These are phyloP conservation scores for Glarea lozoyensis DNA, from an alignment of 495 filamentous ascomycete species.

Conservation along the genomic window DNA sequence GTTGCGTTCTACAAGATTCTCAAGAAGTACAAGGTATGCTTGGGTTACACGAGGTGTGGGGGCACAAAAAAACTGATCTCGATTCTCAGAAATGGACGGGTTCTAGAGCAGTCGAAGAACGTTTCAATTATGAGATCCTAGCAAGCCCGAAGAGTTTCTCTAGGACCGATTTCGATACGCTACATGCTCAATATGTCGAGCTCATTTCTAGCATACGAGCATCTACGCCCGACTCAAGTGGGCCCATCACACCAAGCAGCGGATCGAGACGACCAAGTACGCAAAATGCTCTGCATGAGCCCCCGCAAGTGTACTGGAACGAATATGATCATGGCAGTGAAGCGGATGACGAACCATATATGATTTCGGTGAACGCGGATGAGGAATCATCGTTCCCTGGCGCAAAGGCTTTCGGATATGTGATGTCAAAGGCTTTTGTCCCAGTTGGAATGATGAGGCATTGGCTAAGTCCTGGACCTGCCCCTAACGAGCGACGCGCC, in stretches of 20 bases:
- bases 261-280: constrained; percentile 18
- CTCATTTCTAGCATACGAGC: constrained; percentile 41
- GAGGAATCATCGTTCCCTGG: constrained; percentile 37
- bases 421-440: constrained; percentile 26
- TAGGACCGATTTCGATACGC: constrained; percentile 41
- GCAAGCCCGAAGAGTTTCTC: constrained; percentile 54
- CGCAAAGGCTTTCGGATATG: constrained; percentile 28
- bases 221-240: constrained; percentile 11
- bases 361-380: constrained; percentile 49
- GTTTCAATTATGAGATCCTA: constrained; percentile 49
- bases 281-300: background rate
- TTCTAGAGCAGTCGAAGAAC: constrained; percentile 44
- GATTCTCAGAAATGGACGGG: constrained; percentile 55
- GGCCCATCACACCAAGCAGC: constrained; percentile 6
- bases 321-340: constrained; percentile 59
- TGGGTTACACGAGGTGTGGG: background rate
- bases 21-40: constrained; percentile 55
- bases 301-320: constrained; percentile 45
- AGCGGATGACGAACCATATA: constrained; percentile 37
- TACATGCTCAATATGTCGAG: constrained; percentile 47
- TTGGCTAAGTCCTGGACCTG: constrained; percentile 27
- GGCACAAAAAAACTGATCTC: constrained; percentile 3
- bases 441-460: constrained; percentile 33
- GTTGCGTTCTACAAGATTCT: constrained; percentile 63
- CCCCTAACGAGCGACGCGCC: constrained; percentile 9